Conservation (phyloP, 768 basidiomycete genomes). For the Kwoniella pini region DNA sequence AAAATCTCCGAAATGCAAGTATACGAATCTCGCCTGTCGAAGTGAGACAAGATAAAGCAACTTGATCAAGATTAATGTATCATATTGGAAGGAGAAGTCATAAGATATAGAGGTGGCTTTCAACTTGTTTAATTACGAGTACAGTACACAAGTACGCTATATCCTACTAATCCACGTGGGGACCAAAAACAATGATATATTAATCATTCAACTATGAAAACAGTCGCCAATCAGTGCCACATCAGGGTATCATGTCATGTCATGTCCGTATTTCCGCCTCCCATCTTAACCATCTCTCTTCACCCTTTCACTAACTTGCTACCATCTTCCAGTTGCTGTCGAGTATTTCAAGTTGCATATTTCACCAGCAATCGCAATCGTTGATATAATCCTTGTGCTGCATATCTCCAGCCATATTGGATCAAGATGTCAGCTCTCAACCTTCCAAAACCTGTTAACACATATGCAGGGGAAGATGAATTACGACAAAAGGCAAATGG, state of each 20-base stretch:
- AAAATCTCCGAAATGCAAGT: not conserved
- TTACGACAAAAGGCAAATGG: constrained; percentile 33
- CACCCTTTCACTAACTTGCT: constrained; percentile 1
- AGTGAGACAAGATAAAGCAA: constrained; percentile 6
- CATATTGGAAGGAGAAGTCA: too few species aligned
- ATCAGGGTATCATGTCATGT: too few species aligned
- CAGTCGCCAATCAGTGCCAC: constrained; percentile 29
- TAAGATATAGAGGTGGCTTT: constrained; percentile 17
- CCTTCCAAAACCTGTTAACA: constrained; percentile 51
- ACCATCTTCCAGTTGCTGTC: too few species aligned
- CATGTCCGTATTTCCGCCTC: too few species aligned
- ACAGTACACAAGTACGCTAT: too few species aligned
- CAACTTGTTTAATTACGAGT: constrained; percentile 14
- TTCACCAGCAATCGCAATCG: too few species aligned
- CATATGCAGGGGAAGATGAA: constrained; percentile 46
- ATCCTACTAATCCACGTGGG: constrained; percentile 4
- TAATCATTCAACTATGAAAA: too few species aligned
- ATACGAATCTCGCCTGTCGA: not conserved
- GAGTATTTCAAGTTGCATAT: too few species aligned
- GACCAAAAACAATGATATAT: not conserved
- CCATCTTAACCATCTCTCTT: too few species aligned
- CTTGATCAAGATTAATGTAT: too few species aligned
- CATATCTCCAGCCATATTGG: not conserved
- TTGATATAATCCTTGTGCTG: not conserved
- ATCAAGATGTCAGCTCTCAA: constrained; percentile 41